phyloP scores from a whole-genome alignment of 495 filamentous ascomycete genomes.

The Hypoxylon cercidicola region DNA sequence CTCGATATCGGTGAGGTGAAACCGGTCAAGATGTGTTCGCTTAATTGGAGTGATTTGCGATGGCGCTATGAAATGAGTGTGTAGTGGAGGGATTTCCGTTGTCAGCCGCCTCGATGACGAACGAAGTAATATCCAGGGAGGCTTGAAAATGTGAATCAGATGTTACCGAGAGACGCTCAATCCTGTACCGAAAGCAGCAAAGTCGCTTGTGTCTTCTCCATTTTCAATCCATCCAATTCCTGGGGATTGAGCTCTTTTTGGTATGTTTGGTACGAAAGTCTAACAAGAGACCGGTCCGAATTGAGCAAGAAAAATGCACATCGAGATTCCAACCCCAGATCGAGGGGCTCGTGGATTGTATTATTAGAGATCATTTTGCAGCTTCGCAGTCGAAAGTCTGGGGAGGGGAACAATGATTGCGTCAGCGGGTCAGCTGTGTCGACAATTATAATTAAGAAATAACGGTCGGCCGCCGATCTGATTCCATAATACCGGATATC shows the following conservation, averaged over 20 bases:
- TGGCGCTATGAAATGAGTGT: conserved; percentile 10
- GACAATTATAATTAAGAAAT: conserved; percentile 22
- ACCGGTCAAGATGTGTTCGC: no score
- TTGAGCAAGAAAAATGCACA: conserved; percentile 25
- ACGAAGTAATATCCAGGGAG: neutral
- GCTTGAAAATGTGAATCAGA: conserved; percentile 15
- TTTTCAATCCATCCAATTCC: conserved; percentile 15
- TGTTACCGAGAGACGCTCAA: conserved; percentile 5
- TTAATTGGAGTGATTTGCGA: neutral
- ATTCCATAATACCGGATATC: conserved; percentile 17
- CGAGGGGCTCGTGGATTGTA: conserved; percentile 20
- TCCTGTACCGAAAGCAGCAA: conserved; percentile 7
- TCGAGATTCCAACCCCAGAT: conserved; percentile 35
- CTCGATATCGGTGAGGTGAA: conserved; percentile 20
- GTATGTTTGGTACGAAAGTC: conserved; percentile 5
- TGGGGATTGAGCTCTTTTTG: conserved; percentile 13
- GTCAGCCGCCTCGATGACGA: conserved; percentile 36
- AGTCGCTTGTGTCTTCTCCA: conserved; percentile 11
- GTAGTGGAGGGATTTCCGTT: conserved; percentile 5
- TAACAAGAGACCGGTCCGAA: conserved; percentile 25
- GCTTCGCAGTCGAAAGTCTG: conserved; percentile 9
- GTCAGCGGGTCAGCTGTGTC: conserved; percentile 35
- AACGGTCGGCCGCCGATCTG: conserved; percentile 24
- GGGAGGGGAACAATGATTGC: conserved; percentile 19
- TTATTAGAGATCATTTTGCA: conserved; percentile 22